Evolutionary conservation across 1,284 basidiomycete species (phyloP), one percentile per base, ranked within the genome.

Genomic region (Ceratobasidium papillatum): DNA sequence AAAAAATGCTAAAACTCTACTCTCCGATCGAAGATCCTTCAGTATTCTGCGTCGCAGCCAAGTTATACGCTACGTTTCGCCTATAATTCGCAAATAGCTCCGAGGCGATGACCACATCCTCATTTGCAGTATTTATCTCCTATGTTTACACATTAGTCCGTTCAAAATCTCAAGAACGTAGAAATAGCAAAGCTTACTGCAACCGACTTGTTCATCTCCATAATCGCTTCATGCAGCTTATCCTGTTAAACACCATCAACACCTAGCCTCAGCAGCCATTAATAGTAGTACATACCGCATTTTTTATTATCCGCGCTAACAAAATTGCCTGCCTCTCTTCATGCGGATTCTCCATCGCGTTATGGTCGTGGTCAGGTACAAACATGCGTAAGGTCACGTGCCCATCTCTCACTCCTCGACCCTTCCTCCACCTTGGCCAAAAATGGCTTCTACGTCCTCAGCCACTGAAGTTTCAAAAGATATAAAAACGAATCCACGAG

Each of bases 291-390:
- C 91, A 79, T 77, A 95, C 94, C 11, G 93, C 89, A 79, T 95
- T 97, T 83, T 95, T 96, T 49, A 95, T 86, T 77, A 98, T 96
- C 34, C 95, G 88, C 79, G 96, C 94, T 2, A 97, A 86, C 41
- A 97, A 87, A 47, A 95, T 89, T 41, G 93, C 94, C 81, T 98
- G 95, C 76, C 94, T 87, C 82, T 96, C 94, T 76, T 95, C 94
- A 80, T 97, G 94, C 32, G 93, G 94, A 81, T 95, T 95, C 83
- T 95, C 93, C 94, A 96, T 95, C 63, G 61, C 61, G 2, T 47
- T 9, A 14, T 32, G 32, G 34, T 59, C 22, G 56, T 71, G 38
- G 66, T 25, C 32, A 11, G 61, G 36, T 45, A 27, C 41, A 27
- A 30, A 30, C 2, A 36, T 22, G 11, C 41, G 22, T 3, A 14